phyloP scores from a whole-genome alignment of 176 grass and related monocot genomes.

The Cymbopogon citratus region DNA sequence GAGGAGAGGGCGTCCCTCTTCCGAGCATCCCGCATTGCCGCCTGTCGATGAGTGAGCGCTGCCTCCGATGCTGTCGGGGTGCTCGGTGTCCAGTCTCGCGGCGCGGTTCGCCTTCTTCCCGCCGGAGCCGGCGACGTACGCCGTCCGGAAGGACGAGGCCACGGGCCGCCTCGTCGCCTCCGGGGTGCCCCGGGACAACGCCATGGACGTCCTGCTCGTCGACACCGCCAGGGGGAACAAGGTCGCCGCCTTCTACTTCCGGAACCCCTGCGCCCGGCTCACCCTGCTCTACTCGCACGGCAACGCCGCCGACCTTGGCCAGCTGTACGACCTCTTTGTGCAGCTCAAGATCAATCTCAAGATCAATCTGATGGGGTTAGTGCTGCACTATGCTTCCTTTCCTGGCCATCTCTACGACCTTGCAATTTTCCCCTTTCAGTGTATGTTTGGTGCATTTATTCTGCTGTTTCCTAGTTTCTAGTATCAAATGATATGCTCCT shows the following conservation, averaged over 20 bases:
- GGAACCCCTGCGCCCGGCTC: slow-evolving; percentile 75
- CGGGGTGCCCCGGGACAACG: slow-evolving; percentile 67
- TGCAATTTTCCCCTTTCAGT: not conserved
- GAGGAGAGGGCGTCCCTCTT: slow-evolving; percentile 43
- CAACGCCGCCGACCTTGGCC: slow-evolving; percentile 96
- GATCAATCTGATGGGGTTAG: slow-evolving; percentile 98
- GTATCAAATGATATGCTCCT: not conserved
- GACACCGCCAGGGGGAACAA: slow-evolving; percentile 74
- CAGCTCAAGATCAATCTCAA: slow-evolving; percentile 99
- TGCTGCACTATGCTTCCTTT: slow-evolving; percentile 21
- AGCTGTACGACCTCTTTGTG: slow-evolving; percentile 97
- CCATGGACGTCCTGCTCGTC: slow-evolving; percentile 75
- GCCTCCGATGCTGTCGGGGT: slow-evolving; percentile 73
- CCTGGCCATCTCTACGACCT: too few species aligned
- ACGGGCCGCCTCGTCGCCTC: slow-evolving; percentile 74
- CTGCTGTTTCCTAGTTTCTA: not conserved
- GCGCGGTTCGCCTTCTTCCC: slow-evolving; percentile 99
- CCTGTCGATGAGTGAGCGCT: slow-evolving; percentile 71
- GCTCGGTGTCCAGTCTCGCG: slow-evolving; percentile 97
- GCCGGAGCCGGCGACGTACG: slow-evolving; percentile 89
- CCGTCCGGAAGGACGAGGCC: slow-evolving; percentile 65
- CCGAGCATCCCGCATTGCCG: slow-evolving; percentile 39
- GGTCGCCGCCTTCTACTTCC: slow-evolving; percentile 90
- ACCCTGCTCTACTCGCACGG: slow-evolving; percentile 98
- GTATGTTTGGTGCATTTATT: slow-evolving; percentile 5